Conservation (phyloP, 768 basidiomycete genomes). For the Chiua virens region DNA sequence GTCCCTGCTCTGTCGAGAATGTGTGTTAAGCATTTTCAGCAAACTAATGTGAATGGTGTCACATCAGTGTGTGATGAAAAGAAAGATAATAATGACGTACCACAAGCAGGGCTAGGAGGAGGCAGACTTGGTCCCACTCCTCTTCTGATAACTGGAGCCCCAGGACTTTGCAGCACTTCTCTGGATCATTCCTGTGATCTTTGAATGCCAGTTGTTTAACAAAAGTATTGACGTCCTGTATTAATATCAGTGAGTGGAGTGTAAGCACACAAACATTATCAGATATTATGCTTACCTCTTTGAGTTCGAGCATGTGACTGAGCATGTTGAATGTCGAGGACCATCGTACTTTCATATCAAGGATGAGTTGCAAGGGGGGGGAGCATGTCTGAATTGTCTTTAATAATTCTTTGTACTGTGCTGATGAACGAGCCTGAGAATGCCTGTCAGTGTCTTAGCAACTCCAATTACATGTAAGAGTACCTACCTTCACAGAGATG, state of each 20-base stretch:
- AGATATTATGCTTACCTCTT: constrained; percentile 3
- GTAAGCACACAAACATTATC: background rate
- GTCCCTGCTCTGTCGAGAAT: constrained; percentile 3
- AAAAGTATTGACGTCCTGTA: constrained; percentile 2
- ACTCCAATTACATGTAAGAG: background rate
- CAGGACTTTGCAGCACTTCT: background rate
- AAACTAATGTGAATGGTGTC: background rate
- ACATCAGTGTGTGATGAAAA: background rate
- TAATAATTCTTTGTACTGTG: constrained; percentile 3
- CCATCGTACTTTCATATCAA: constrained; percentile 9
- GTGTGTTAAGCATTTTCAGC: constrained; percentile 4
- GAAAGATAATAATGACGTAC: background rate
- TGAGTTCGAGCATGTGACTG: background rate
- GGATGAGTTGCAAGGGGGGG: background rate
- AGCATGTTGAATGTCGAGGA: constrained; percentile 7
- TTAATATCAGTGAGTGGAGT: constrained; percentile 8
- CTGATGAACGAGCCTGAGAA: constrained; percentile 2
- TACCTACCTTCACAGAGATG: constrained; percentile 5
- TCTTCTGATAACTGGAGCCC: background rate
- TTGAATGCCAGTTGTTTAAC: constrained; percentile 1
- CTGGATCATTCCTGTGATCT: background rate
- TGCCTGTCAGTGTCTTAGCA: background rate
- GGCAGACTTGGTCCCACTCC: background rate
- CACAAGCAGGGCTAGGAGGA: background rate
- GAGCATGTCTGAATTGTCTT: constrained; percentile 1